Conservation (phyloP, 352 stramenopile genomes). For the Globisporangium paroecandrum region DNA sequence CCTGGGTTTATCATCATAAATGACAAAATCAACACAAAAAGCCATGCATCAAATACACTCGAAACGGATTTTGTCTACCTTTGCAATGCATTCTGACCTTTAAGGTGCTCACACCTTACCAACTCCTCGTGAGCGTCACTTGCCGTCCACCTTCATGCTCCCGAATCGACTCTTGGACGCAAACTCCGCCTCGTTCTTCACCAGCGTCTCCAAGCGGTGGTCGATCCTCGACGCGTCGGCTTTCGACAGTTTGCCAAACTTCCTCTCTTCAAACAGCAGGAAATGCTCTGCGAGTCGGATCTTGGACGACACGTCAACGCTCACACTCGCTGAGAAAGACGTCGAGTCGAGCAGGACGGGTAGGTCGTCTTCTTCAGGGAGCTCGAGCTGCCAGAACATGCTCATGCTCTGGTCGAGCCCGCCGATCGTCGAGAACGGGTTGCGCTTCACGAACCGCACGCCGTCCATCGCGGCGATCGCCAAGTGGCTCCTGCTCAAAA, state of each 20-base stretch:
- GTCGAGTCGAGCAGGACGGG: slow-evolving; percentile 54
- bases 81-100: background rate
- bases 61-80: background rate
- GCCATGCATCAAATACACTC: background rate
- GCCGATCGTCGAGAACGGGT: slow-evolving; percentile 71
- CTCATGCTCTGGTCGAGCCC: slow-evolving; percentile 65
- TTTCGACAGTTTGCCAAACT: slow-evolving; percentile 39
- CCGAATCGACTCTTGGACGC: slow-evolving; percentile 51
- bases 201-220: slow-evolving; percentile 44
- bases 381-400: slow-evolving; percentile 45
- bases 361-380: slow-evolving; percentile 52
- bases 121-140: background rate
- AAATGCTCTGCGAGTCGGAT: slow-evolving; percentile 58
- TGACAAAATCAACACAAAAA: background rate
- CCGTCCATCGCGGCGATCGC: slow-evolving; percentile 53
- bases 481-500: slow-evolving; percentile 66
- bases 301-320: slow-evolving; percentile 38
- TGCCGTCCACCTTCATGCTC: slow-evolving; percentile 10
- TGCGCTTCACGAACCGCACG: slow-evolving; percentile 46
- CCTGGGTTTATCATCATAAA: background rate
- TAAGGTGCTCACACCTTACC: background rate
- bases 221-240: slow-evolving; percentile 29
- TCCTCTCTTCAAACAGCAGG: slow-evolving; percentile 52
- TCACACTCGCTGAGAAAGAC: slow-evolving; percentile 32
- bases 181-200: slow-evolving; percentile 61